Conservation (phyloP, 257 asterid genomes). For the Solanum pimpinellifolium region DNA sequence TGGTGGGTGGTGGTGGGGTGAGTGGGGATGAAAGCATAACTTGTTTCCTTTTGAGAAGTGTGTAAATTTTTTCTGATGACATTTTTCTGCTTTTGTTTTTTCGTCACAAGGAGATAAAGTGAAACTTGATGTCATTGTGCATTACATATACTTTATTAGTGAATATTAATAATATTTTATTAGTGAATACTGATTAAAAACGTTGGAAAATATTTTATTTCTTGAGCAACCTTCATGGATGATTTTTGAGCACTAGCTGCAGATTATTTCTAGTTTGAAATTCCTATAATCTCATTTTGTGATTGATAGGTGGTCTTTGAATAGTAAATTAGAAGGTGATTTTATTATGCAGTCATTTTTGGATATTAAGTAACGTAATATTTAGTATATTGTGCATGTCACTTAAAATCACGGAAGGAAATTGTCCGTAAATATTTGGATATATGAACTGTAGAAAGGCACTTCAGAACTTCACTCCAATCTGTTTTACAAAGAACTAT, state of each 20-base stretch:
- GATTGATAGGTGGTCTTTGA: not conserved
- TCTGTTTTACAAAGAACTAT: not conserved
- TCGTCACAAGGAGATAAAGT: not conserved
- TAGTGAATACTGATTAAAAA: not conserved
- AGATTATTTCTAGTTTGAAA: not conserved
- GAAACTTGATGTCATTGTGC: not conserved
- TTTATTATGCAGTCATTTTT: not conserved
- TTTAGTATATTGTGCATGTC: not conserved
- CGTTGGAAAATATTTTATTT: not conserved
- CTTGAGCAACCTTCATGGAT: not conserved
- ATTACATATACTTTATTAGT: not conserved
- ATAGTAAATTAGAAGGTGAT: not conserved
- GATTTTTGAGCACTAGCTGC: not conserved
- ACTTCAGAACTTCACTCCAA: not conserved
- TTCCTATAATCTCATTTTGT: not conserved
- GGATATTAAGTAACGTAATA: not conserved
- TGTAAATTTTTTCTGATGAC: not conserved
- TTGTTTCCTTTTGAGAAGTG: not conserved
- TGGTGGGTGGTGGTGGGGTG: too few relatives aligned
- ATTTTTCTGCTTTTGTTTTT: not conserved
- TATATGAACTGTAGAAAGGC: not conserved
- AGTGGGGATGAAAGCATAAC: not conserved
- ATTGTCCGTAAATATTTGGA: not conserved
- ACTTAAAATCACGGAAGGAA: not conserved
- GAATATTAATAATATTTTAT: not conserved